A percentile compares a stretch with the other conserved stretches of the same genome.
phyloP scores from a whole-genome alignment of 2,329 filamentous ascomycete genomes.

The Aspergillus proliferans region DNA sequence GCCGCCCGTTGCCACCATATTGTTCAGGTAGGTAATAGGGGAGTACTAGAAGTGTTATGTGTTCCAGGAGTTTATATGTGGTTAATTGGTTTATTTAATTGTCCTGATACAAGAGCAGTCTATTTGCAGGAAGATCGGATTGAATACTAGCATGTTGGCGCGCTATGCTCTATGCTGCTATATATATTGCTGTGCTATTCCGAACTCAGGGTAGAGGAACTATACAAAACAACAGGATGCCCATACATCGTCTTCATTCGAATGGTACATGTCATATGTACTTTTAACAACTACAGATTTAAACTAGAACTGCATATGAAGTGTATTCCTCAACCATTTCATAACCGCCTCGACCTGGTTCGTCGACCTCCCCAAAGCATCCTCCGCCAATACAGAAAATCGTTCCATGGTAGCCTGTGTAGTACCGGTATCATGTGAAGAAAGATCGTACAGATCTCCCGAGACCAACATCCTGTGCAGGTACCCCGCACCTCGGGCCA shows the following conservation, averaged over 20 bases:
- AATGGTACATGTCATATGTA: too few relatives aligned
- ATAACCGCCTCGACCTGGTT: slow-evolving; percentile 25
- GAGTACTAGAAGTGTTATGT: neutral
- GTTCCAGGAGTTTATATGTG: too few relatives aligned
- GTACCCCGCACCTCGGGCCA: slow-evolving; percentile 37
- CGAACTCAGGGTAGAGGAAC: neutral
- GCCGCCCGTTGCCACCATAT: neutral
- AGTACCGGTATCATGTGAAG: slow-evolving; percentile 6
- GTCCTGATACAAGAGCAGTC: too few relatives aligned
- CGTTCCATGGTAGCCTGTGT: slow-evolving; percentile 24
- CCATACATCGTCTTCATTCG: too few relatives aligned
- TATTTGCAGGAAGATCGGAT: too few relatives aligned
- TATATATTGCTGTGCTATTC: neutral
- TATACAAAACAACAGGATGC: neutral
- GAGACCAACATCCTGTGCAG: slow-evolving; percentile 26
- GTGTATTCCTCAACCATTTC: slow-evolving; percentile 28
- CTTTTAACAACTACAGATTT: too few relatives aligned
- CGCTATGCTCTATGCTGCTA: neutral
- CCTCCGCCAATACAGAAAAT: slow-evolving; percentile 47
- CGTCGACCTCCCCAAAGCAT: slow-evolving; percentile 37
- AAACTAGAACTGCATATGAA: slow-evolving; percentile 21
- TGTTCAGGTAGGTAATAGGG: neutral
- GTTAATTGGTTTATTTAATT: too few relatives aligned
- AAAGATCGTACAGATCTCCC: slow-evolving; percentile 11
- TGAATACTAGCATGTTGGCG: neutral